Percentiles rank a stretch among this genome's conserved stretches.
phyloP scores from a whole-genome alignment of 495 filamentous ascomycete genomes.

The Lophiotrema nucula region DNA sequence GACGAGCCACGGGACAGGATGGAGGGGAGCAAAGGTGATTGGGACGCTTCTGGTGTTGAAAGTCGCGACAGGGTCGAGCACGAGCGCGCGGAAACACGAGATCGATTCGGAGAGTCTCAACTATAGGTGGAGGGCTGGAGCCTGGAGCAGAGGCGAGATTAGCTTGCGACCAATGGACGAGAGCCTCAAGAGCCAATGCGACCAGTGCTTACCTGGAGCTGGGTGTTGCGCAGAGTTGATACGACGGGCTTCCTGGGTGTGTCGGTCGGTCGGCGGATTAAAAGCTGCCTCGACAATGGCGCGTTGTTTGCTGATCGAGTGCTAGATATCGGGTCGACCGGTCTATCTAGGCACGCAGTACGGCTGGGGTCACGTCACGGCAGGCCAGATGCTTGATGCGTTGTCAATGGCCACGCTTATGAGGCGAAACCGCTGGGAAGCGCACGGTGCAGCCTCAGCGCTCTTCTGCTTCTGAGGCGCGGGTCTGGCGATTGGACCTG shows the following conservation, averaged over 20 bases:
- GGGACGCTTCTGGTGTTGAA: slow-evolving; percentile 22
- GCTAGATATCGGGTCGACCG: slow-evolving; percentile 18
- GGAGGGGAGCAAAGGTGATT: slow-evolving; percentile 24
- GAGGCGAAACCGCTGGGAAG: slow-evolving; percentile 27
- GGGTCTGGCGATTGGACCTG: slow-evolving; percentile 13
- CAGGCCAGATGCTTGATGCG: slow-evolving; percentile 35
- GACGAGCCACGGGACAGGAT: slow-evolving; percentile 2
- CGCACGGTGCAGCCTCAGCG: slow-evolving; percentile 24
- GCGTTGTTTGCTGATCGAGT: slow-evolving; percentile 33
- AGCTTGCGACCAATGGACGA: slow-evolving; percentile 28
- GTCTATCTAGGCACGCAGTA: slow-evolving; percentile 21
- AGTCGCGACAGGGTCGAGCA: slow-evolving; percentile 21
- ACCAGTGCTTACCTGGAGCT: slow-evolving; percentile 17
- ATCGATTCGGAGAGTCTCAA: slow-evolving; percentile 13
- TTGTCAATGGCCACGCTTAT: slow-evolving; percentile 37
- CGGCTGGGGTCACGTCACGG: slow-evolving; percentile 31
- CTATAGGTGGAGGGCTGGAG: slow-evolving; percentile 32
- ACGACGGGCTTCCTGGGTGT: slow-evolving; percentile 16
- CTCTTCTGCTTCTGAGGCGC: slow-evolving; percentile 13
- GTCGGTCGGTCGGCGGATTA: slow-evolving; percentile 15
- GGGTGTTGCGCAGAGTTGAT: slow-evolving; percentile 20
- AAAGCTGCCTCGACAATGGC: slow-evolving; percentile 14
- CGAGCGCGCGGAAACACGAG: slow-evolving; percentile 13
- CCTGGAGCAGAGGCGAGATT: slow-evolving; percentile 27
- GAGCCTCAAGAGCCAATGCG: slow-evolving; percentile 23